Base-by-base conservation (phyloP, 225 moss, liverwort and hornwort genomes). In the Lunularia cruciata region DNA sequence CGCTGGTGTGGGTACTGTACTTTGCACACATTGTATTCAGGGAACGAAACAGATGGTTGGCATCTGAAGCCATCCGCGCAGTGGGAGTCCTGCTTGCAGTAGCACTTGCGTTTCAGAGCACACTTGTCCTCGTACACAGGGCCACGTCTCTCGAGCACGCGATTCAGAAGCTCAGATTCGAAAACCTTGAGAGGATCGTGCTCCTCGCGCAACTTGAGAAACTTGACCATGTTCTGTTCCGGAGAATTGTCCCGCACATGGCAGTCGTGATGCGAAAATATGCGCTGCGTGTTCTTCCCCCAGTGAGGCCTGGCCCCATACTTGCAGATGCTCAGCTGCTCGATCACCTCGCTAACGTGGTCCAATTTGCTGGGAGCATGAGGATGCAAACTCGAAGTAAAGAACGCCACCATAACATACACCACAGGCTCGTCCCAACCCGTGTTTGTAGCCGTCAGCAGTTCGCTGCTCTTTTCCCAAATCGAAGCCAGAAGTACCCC, bases 311-410 rank as follows among this genome's bases (percentile, higher is more conserved):
- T 75, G 0, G 67, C 85, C 40, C 47, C 58, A 65, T 83, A 83
- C 77, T 87, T 85, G 60, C 87, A 87, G 40, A 87, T 37, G 48
- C 72, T 85, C 58, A 88, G 0, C 80, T 14, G 87, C 78, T 85
- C 87, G 25, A 88, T 39, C 5, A 77, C 70, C 62, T 88, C 81
- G 0, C 7, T 23, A 0, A 88, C 42, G 1, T 60, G 60, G 58
- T 72, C 71, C 18, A 47, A 19, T 71, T 85, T 88, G 8, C 68
- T 8, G 18, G 78, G 81, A 65, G 60, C 78, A 72, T 70, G 67
- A 25, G 87, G 83, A 3, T 49, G 18, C n/a, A 65, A n/a, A 2
- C 53, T 57, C 20, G 87, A 85, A 47, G 40, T 68, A 28, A 69
- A 15, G 47, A 72, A n/a, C 0, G 74, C 55, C 80, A 83, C 74